Base-by-base conservation (phyloP, 1,139 yeast species). In the Tardiomyces blankii region DNA sequence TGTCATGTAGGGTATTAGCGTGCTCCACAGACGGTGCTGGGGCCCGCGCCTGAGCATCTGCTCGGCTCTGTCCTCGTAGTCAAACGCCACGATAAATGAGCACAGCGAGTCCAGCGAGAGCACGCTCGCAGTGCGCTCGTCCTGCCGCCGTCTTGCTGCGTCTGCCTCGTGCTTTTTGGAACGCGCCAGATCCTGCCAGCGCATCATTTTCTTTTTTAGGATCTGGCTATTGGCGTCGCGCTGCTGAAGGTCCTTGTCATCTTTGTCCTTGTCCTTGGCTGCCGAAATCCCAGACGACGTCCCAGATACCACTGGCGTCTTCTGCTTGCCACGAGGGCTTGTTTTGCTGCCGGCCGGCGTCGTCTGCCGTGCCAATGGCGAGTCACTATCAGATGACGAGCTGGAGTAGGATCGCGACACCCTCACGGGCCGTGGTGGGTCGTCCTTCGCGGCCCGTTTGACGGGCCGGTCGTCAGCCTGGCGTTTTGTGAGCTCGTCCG, bases 21-120 rank as follows among this genome's bases (percentile, higher is more conserved):
- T 60, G 8, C 49, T 41, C 73, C 72, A 68, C 11, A 67, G 59
- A 25, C 58, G 57, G 30, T 61, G 56, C 14, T 58, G 59, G 2
- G 60, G 58, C 5, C 48, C 53, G 19, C 48, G 51, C 41, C 51
- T 51, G 45, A 52, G 47, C 46, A 55, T 52, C 39, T 50, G 49
- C 28, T 57, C 63, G 27, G 60, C 64, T 18, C 65, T 54, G 44
- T 68, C 73, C 42, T 67, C 71, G 48, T 62, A 66, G 47, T 66
- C 68, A 49, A 68, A 68, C 4, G 64, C 71, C 2, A 67, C 60
- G 28, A 67, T 54, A 48, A 67, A 68, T 38, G 67, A 64, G 21
- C 66, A 49, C 19, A 65, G 48, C 8, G 69, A 55, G 49, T 66
- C 70, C 48, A 67, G 49, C n/a, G 60, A 57, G 12, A 56, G 49